These are phyloP conservation scores for Daedaleopsis nitida DNA, from an alignment of 768 basidiomycete species.

Conservation along the genomic window DNA sequence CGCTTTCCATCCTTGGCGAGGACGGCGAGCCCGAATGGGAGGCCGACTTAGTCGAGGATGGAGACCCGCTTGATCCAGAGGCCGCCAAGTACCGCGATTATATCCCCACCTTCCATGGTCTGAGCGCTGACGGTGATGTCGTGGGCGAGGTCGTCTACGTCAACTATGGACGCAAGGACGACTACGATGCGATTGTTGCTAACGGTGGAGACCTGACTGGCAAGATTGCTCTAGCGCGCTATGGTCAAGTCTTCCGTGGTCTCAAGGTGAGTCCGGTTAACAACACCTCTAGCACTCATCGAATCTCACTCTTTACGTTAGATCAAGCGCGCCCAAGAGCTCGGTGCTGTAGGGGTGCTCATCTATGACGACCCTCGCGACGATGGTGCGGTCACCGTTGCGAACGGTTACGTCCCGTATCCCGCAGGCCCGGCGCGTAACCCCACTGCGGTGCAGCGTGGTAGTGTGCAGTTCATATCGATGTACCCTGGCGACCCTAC, in stretches of 20 bases:
- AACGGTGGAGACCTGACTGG: conserved; percentile 74
- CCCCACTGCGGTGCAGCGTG: conserved; percentile 83
- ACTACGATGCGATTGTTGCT: conserved; percentile 65
- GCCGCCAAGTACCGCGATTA: conserved; percentile 65
- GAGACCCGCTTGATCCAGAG: conserved; percentile 72
- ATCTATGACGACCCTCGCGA: conserved; percentile 89
- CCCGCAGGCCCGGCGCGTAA: conserved; percentile 90
- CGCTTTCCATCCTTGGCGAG: conserved; percentile 63
- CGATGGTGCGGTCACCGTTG: conserved; percentile 75
- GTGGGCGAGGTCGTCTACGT: conserved; percentile 73
- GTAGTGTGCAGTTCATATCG: conserved; percentile 72
- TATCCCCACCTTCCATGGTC: conserved; percentile 83
- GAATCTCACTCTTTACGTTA: conserved; percentile 28
- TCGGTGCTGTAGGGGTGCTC: conserved; percentile 74
- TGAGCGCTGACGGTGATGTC: conserved; percentile 78
- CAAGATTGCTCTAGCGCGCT: conserved; percentile 78
- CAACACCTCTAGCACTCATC: not conserved
- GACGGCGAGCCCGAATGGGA: conserved; percentile 68
- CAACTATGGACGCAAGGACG: conserved; percentile 76
- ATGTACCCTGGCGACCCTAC: conserved; percentile 72
- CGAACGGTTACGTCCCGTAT: conserved; percentile 77
- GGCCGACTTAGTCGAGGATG: conserved; percentile 74
- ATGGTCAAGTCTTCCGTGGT: conserved; percentile 81
- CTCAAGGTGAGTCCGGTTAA: conserved; percentile 61
- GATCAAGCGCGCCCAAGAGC: conserved; percentile 82